phyloP scores from a whole-genome alignment of 1,284 basidiomycete genomes.

The Bondarzewia mesenterica region DNA sequence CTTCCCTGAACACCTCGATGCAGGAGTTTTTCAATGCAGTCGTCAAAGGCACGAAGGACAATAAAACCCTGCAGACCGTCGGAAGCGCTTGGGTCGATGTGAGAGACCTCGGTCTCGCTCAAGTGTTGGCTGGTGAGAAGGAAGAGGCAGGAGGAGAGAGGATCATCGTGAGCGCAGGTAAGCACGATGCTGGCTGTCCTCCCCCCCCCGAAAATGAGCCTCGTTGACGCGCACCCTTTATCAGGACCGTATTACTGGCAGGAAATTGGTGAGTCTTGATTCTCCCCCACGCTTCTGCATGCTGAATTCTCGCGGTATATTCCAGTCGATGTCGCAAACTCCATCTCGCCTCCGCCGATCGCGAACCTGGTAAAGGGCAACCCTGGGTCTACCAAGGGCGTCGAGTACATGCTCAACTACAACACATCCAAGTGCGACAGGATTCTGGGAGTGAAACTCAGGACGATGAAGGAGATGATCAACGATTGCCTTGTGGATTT shows the following conservation, averaged over 20 bases:
- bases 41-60: conserved; percentile 17
- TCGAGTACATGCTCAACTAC: conserved; percentile 23
- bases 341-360: conserved; percentile 4
- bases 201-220: background rate
- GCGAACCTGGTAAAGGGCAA: conserved; percentile 16
- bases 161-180: conserved; percentile 36
- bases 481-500: conserved; percentile 33
- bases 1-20: conserved; percentile 46
- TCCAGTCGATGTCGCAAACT: conserved; percentile 8
- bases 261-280: conserved; percentile 18
- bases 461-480: conserved; percentile 31
- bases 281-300: background rate
- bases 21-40: conserved; percentile 25
- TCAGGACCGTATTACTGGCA: conserved; percentile 21
- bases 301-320: background rate
- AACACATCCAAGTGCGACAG: conserved; percentile 30
- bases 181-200: conserved; percentile 1
- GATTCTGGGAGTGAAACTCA: conserved; percentile 39
- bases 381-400: conserved; percentile 16
- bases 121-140: conserved; percentile 41
- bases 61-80: background rate
- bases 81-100: conserved; percentile 41
- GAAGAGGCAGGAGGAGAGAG: conserved; percentile 48
- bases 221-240: background rate
- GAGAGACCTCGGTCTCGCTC: conserved; percentile 47